A percentile compares a stretch with the other conserved stretches of the same genome.
Conservation (phyloP, 495 filamentous ascomycete species). For the Cairneyella variabilis region DNA sequence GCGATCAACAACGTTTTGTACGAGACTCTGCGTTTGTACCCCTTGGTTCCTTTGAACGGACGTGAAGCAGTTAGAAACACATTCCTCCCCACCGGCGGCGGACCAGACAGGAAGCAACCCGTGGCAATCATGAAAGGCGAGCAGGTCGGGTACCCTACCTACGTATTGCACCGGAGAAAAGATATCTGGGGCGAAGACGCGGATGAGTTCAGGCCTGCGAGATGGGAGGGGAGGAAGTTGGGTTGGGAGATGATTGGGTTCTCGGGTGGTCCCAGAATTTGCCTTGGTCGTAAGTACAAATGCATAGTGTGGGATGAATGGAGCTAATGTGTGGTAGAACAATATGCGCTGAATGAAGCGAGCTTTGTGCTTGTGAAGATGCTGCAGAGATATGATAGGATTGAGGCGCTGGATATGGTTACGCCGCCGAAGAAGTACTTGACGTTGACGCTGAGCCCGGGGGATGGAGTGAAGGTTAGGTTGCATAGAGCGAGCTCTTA, state of each 20-base stretch:
- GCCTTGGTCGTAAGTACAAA: slow-evolving; percentile 59
- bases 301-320: background rate
- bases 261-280: slow-evolving; percentile 66
- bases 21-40: slow-evolving; percentile 49
- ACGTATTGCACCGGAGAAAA: slow-evolving; percentile 18
- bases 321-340: slow-evolving; percentile 31
- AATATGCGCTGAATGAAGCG: slow-evolving; percentile 75
- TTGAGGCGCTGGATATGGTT: slow-evolving; percentile 38
- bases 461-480: slow-evolving; percentile 16
- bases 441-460: slow-evolving; percentile 7
- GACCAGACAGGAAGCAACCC: slow-evolving; percentile 41
- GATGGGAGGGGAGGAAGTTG: slow-evolving; percentile 48
- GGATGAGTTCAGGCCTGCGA: slow-evolving; percentile 46
- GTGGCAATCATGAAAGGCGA: slow-evolving; percentile 40
- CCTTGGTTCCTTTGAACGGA: slow-evolving; percentile 49
- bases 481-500: slow-evolving; percentile 18
- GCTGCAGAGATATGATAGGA: slow-evolving; percentile 61
- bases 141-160: slow-evolving; percentile 13
- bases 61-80: slow-evolving; percentile 49
- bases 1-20: slow-evolving; percentile 13
- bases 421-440: slow-evolving; percentile 16
- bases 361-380: slow-evolving; percentile 65
- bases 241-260: slow-evolving; percentile 58
- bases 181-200: slow-evolving; percentile 41
- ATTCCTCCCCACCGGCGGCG: slow-evolving; percentile 46